Percentiles rank a stretch among this genome's conserved stretches.
These are phyloP conservation scores for Backusella australiensis DNA, from an alignment of 192 early-diverging fungal genomes.

Conservation along the genomic window DNA sequence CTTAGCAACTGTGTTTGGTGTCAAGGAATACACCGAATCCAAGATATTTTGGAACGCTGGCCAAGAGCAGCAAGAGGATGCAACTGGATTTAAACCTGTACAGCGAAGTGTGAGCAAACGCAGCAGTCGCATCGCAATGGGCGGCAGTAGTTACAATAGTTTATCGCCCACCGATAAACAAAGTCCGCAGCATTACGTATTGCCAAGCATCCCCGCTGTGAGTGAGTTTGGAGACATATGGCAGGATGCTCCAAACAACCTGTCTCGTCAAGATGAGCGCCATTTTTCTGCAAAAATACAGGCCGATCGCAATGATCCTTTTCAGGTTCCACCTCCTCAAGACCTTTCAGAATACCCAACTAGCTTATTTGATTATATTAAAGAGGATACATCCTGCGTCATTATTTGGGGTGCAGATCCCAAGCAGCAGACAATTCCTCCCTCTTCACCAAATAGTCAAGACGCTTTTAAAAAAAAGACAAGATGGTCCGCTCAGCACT, in stretches of 20 bases:
- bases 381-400: slow-evolving; percentile 26
- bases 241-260: background rate
- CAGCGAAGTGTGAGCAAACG: slow-evolving; percentile 1
- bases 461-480: background rate
- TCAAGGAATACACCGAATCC: slow-evolving; percentile 18
- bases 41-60: slow-evolving; percentile 7
- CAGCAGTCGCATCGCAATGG: background rate
- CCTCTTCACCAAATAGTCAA: background rate
- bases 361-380: slow-evolving; percentile 31
- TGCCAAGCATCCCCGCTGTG: slow-evolving; percentile 10
- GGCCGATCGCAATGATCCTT: background rate
- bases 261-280: background rate
- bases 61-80: slow-evolving; percentile 3
- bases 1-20: slow-evolving; percentile 22
- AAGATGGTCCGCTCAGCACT: slow-evolving; percentile 7
- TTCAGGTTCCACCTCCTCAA: slow-evolving; percentile 17
- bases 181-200: background rate
- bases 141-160: background rate
- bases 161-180: background rate
- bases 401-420: slow-evolving; percentile 36
- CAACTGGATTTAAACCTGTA: slow-evolving; percentile 6
- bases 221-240: slow-evolving; percentile 15
- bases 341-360: slow-evolving; percentile 32
- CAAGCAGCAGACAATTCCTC: slow-evolving; percentile 15
- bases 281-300: background rate